Evolutionary conservation across 345 rosid genomes (phyloP).

Genomic region (Reutealis trisperma): DNA sequence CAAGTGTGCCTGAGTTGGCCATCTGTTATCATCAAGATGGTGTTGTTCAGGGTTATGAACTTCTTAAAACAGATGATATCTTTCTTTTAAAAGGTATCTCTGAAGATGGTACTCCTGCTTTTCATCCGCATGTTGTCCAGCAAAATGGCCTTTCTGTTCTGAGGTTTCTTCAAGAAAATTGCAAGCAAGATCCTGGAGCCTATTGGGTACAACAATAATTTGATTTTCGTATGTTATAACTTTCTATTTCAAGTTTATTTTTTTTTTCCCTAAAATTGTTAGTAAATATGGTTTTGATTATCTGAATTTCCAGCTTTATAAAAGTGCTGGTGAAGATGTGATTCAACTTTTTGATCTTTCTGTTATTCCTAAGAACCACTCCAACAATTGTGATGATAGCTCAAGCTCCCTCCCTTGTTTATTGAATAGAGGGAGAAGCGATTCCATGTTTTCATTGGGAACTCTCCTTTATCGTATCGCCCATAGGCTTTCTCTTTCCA

Average conservation of each 20-base stretch:
- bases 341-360: slow-evolving; percentile 95
- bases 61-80: slow-evolving; percentile 91
- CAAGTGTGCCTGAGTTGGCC: slow-evolving; percentile 97
- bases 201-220: slow-evolving; percentile 65
- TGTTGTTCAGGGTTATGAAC: slow-evolving; percentile 94
- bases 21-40: slow-evolving; percentile 94
- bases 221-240: neutral
- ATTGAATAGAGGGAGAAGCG: slow-evolving; percentile 61
- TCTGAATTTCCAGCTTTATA: slow-evolving; percentile 65
- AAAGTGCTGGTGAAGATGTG: slow-evolving; percentile 89
- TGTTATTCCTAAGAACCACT: slow-evolving; percentile 66
- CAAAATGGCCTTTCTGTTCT: slow-evolving; percentile 91
- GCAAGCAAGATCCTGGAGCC: slow-evolving; percentile 97
- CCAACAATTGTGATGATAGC: slow-evolving; percentile 51
- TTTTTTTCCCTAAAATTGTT: slow-evolving; percentile 5
- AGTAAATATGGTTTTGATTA: slow-evolving; percentile 9
- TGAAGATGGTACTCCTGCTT: slow-evolving; percentile 94
- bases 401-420: slow-evolving; percentile 60
- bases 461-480: slow-evolving; percentile 90
- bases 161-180: slow-evolving; percentile 91
- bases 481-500: slow-evolving; percentile 84
- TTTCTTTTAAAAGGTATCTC: slow-evolving; percentile 82
- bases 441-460: slow-evolving; percentile 80
- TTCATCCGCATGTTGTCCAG: slow-evolving; percentile 93
- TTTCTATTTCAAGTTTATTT: neutral